Evolutionary conservation across 176 grass and related monocot genomes (phyloP).

Genomic region (sorghum (Sorghum bicolor)): DNA sequence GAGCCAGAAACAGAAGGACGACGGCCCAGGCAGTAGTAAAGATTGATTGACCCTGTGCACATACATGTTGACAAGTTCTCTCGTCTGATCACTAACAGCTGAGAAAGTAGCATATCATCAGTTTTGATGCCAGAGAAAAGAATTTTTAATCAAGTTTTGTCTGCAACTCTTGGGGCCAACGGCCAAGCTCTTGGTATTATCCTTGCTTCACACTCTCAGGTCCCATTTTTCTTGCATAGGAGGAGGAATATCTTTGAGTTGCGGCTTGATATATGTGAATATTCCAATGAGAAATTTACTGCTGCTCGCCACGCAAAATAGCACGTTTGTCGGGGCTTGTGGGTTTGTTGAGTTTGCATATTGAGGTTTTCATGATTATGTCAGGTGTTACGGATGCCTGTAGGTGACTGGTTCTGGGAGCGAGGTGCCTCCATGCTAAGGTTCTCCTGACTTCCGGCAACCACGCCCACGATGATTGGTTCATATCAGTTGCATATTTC

Average conservation of each 20-base stretch:
- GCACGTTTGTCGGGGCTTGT: neutral
- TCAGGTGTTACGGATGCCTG: neutral
- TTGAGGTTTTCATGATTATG: neutral
- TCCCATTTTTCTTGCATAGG: neutral
- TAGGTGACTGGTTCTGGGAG: neutral
- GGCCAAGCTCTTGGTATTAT: neutral
- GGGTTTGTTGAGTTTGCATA: neutral
- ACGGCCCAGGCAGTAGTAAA: neutral
- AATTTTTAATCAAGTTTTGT: constrained; percentile 5
- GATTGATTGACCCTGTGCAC: constrained; percentile 15
- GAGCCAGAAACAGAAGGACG: constrained; percentile 6
- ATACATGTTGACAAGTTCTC: constrained; percentile 8
- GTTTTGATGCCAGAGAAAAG: neutral
- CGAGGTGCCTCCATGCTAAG: neutral
- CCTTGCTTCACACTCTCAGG: neutral
- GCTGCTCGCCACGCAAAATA: neutral
- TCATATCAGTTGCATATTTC: neutral
- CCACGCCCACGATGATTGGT: neutral
- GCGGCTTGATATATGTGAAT: neutral
- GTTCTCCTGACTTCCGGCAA: neutral
- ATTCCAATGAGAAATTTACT: neutral
- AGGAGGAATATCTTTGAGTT: neutral
- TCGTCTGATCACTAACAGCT: neutral
- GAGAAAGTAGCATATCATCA: neutral
- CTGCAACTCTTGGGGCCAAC: neutral